Evolutionary conservation across 305 asterid genomes (phyloP), one percentile per base, ranked within the genome.

Genomic region (Coffea humblotiana): DNA sequence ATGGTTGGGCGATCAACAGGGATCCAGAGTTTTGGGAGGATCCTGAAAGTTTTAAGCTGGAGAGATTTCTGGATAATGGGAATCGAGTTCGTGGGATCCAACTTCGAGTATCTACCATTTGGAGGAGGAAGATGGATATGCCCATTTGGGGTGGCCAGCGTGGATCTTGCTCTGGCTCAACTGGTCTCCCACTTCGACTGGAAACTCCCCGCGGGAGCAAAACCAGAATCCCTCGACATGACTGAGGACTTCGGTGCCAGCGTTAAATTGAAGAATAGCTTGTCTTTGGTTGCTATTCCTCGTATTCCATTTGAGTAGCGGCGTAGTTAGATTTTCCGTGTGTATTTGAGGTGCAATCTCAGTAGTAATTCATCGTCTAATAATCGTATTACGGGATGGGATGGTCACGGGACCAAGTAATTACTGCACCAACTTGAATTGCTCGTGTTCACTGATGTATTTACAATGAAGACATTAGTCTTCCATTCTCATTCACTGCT

Each of bases 121-220:
- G 90, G 93, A 3, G 85, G 87, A 7, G 87, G 90, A 25, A 86
- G 88, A 80, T 84, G 86, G 81, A 87, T 82, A 19, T 85, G 89
- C 27, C 91, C 78, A 23, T 84, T 89, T 65, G 89, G 87, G n/a
- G 21, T 87, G 27, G 82, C 84, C 0, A 80, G 74, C 12, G 83
- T 86, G 8, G 88, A 87, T 51, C 82, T 86, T 3, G 45, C 65
- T 52, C 83, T 86, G 12, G 87, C 89, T 23, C 79, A 63, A 37
- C 65, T 87, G 12, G 58, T 85, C 66, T 81, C 77, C 76, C 87
- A 85, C 71, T 85, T 87, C 23, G 83, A 89, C 66, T 85, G 88
- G 88, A 77, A 68, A 71, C 78, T 85, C 61, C 82, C 82, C 11
- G 51, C 43, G 37, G 80, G 69, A 1, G 25, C 48, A 21, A 25